These are phyloP conservation scores for Mycena venus DNA, from an alignment of 768 basidiomycete genomes.

Conservation along the genomic window DNA sequence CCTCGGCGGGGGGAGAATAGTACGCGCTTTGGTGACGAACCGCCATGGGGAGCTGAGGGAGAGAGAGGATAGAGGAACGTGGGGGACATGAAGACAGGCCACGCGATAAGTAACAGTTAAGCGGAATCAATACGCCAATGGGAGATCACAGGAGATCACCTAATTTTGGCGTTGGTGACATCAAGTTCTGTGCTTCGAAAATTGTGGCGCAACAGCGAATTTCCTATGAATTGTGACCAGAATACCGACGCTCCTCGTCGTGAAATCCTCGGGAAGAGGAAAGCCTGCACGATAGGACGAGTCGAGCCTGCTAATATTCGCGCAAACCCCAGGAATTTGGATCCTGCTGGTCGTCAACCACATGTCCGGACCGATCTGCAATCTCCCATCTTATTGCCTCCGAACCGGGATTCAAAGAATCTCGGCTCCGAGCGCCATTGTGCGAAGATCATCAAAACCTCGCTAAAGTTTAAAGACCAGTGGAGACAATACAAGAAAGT, in stretches of 20 bases:
- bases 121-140: background rate
- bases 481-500: no score
- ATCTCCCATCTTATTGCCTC: background rate
- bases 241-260: background rate
- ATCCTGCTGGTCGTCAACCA: slow-evolving; percentile 16
- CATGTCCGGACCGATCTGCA: slow-evolving; percentile 5
- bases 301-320: background rate
- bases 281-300: background rate
- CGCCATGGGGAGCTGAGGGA: slow-evolving; percentile 5
- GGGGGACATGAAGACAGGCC: slow-evolving; percentile 4
- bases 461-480: background rate
- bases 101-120: slow-evolving; percentile 19
- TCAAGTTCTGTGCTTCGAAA: background rate
- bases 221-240: background rate
- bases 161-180: background rate
- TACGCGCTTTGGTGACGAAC: slow-evolving; percentile 6
- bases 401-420: background rate
- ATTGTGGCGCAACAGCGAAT: background rate
- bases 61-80: background rate
- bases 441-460: background rate
- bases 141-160: slow-evolving; percentile 12
- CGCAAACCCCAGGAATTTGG: background rate
- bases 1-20: background rate
- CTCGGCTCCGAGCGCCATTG: slow-evolving; percentile 10
- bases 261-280: no score